Evolutionary conservation across 352 stramenopile genomes (phyloP).

Genomic region (Phytophthora brassicae): DNA sequence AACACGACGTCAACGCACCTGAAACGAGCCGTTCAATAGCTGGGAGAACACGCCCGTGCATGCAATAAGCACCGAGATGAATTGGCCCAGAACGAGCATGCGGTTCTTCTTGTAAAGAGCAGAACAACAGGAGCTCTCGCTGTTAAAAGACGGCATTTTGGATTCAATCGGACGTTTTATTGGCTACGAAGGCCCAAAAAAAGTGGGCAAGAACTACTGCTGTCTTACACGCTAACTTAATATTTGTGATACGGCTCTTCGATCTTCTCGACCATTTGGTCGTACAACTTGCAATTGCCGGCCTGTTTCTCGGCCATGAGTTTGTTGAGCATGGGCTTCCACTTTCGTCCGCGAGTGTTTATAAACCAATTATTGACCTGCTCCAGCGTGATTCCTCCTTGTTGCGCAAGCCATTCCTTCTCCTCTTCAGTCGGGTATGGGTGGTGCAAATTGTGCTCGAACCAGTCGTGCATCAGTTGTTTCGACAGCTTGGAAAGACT

Average conservation of each 20-base stretch:
- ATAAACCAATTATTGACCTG: constrained; percentile 92
- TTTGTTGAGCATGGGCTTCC: constrained; percentile 80
- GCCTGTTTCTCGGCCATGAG: constrained; percentile 71
- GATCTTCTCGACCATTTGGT: constrained; percentile 81
- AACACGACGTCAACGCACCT: too few relatives aligned
- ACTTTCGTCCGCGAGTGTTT: constrained; percentile 84
- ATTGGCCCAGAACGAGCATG: constrained; percentile 79
- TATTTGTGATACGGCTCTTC: constrained; percentile 71
- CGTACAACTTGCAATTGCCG: constrained; percentile 60
- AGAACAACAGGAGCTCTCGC: constrained; percentile 4
- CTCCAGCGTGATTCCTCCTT: constrained; percentile 80
- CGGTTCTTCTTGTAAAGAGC: constrained; percentile 51
- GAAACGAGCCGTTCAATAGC: constrained; percentile 76
- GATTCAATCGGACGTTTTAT: background rate
- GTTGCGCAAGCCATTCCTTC: constrained; percentile 64
- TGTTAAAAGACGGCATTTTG: constrained; percentile 21
- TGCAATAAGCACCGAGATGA: constrained; percentile 89
- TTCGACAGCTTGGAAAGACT: constrained; percentile 80
- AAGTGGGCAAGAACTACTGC: background rate
- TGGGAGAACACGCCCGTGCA: constrained; percentile 88
- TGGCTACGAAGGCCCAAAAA: background rate
- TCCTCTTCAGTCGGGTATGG: constrained; percentile 86
- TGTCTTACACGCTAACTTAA: constrained; percentile 10
- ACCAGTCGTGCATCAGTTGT: constrained; percentile 75
- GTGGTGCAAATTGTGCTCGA: constrained; percentile 83